A percentile compares a stretch with the other conserved stretches of the same genome.
phyloP scores from a whole-genome alignment of 352 stramenopile species.

The Phytophthora nicotianae region DNA sequence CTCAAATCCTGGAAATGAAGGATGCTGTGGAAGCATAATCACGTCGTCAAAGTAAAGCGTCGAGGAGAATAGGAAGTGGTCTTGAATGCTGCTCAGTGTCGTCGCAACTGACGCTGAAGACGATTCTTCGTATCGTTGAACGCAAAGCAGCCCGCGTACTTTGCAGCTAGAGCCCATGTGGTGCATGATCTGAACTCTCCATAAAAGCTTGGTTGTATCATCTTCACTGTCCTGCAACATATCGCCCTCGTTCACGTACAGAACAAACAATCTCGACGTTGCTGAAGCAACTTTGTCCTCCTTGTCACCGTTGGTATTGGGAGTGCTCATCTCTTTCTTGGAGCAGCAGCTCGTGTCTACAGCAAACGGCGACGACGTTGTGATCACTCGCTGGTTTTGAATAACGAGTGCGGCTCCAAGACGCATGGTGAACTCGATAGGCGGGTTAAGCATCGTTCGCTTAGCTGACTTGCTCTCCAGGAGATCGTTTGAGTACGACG shows the following conservation, averaged over 20 bases:
- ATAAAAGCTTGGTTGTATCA: slow-evolving; percentile 18
- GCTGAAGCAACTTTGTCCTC: background rate
- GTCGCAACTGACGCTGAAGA: slow-evolving; percentile 4
- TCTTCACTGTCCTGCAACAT: slow-evolving; percentile 10
- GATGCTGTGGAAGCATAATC: slow-evolving; percentile 17
- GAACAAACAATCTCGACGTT: slow-evolving; percentile 32
- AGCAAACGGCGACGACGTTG: slow-evolving; percentile 40
- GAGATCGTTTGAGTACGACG: slow-evolving; percentile 75
- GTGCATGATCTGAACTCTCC: slow-evolving; percentile 35
- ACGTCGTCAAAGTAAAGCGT: slow-evolving; percentile 22
- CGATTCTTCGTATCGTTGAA: slow-evolving; percentile 20
- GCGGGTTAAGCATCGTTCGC: slow-evolving; percentile 29
- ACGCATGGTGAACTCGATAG: slow-evolving; percentile 25
- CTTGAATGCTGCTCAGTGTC: slow-evolving; percentile 23
- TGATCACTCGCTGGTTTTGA: slow-evolving; percentile 48
- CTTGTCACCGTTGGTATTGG: background rate
- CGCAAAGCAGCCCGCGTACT: slow-evolving; percentile 36
- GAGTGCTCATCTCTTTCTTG: background rate
- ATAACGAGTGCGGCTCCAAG: slow-evolving; percentile 45
- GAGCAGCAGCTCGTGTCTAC: slow-evolving; percentile 6
- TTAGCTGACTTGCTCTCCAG: slow-evolving; percentile 29
- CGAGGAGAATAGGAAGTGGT: slow-evolving; percentile 18
- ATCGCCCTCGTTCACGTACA: slow-evolving; percentile 38
- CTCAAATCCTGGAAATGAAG: slow-evolving; percentile 33
- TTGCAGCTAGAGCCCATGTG: slow-evolving; percentile 28